A percentile compares a stretch with the other conserved stretches of the same genome.
phyloP scores from a whole-genome alignment of 1,284 basidiomycete genomes.

The Thelephora terrestris region DNA sequence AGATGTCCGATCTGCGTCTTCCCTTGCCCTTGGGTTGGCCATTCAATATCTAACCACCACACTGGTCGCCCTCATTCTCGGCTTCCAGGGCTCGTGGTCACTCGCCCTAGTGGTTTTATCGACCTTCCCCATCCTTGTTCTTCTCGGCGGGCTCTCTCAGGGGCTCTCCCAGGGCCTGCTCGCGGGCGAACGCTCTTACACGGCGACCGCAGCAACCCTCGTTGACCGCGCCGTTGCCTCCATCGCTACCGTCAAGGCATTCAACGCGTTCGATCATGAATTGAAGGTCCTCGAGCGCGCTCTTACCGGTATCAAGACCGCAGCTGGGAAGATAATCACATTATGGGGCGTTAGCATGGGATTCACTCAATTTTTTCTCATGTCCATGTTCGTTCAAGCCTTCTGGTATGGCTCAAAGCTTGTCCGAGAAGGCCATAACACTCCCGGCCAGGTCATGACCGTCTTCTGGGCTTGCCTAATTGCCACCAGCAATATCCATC shows the following conservation, averaged over 20 bases:
- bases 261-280: conserved; percentile 77
- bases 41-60: conserved; percentile 78
- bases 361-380: conserved; percentile 67
- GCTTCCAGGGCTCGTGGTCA: conserved; percentile 71
- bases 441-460: conserved; percentile 78
- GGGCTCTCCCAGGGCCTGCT: conserved; percentile 58
- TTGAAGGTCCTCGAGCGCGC: conserved; percentile 35
- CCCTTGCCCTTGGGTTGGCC: conserved; percentile 67
- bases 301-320: conserved; percentile 35
- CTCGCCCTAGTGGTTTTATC: conserved; percentile 90
- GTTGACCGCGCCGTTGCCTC: conserved; percentile 72
- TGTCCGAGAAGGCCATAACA: conserved; percentile 62
- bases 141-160: conserved; percentile 73
- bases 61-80: conserved; percentile 72
- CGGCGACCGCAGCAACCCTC: conserved; percentile 65
- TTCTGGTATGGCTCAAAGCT: conserved; percentile 94
- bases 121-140: conserved; percentile 74
- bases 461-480: conserved; percentile 97
- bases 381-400: conserved; percentile 92
- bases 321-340: conserved; percentile 47
- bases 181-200: conserved; percentile 53
- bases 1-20: conserved; percentile 80
- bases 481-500: conserved; percentile 78
- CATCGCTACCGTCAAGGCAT: conserved; percentile 92
- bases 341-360: conserved; percentile 74